Evolutionary conservation across 2,329 filamentous ascomycete species (phyloP).

Genomic region (Thelonectria blattea): DNA sequence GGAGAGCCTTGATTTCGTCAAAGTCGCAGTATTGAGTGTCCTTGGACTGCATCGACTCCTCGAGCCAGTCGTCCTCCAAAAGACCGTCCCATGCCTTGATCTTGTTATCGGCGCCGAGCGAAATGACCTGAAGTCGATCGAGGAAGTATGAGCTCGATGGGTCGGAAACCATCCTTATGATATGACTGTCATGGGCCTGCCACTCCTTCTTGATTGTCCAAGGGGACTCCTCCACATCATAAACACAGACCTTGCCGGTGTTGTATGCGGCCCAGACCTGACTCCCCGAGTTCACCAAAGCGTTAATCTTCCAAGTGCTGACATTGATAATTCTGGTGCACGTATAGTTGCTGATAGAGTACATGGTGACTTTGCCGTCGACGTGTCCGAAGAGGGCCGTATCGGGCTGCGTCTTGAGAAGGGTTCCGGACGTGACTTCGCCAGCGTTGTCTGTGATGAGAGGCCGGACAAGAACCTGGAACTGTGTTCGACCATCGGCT

Average conservation of each 20-base stretch:
- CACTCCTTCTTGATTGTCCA: slow-evolving; percentile 96
- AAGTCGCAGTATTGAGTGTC: slow-evolving; percentile 87
- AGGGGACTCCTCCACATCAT: slow-evolving; percentile 80
- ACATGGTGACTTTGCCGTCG: slow-evolving; percentile 95
- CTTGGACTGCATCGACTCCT: slow-evolving; percentile 82
- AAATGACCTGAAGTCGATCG: slow-evolving; percentile 83
- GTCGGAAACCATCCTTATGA: slow-evolving; percentile 79
- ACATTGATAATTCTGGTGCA: slow-evolving; percentile 84
- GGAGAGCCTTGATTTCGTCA: slow-evolving; percentile 76
- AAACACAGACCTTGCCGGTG: slow-evolving; percentile 91
- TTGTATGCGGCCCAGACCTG: slow-evolving; percentile 94
- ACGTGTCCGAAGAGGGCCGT: slow-evolving; percentile 89
- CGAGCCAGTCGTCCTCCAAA: slow-evolving; percentile 93
- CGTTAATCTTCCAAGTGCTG: slow-evolving; percentile 94
- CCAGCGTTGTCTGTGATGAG: slow-evolving; percentile 75
- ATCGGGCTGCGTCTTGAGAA: slow-evolving; percentile 75
- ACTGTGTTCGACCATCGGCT: slow-evolving; percentile 68
- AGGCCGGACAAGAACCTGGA: slow-evolving; percentile 76
- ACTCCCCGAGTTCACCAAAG: slow-evolving; percentile 78
- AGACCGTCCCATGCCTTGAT: slow-evolving; percentile 90
- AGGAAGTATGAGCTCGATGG: slow-evolving; percentile 83
- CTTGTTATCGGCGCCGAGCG: slow-evolving; percentile 85
- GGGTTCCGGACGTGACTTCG: slow-evolving; percentile 85
- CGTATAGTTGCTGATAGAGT: slow-evolving; percentile 76
- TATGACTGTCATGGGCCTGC: slow-evolving; percentile 85